Evolutionary conservation across 306 rosid species (phyloP).

Genomic region (Lathyrus sativus): DNA sequence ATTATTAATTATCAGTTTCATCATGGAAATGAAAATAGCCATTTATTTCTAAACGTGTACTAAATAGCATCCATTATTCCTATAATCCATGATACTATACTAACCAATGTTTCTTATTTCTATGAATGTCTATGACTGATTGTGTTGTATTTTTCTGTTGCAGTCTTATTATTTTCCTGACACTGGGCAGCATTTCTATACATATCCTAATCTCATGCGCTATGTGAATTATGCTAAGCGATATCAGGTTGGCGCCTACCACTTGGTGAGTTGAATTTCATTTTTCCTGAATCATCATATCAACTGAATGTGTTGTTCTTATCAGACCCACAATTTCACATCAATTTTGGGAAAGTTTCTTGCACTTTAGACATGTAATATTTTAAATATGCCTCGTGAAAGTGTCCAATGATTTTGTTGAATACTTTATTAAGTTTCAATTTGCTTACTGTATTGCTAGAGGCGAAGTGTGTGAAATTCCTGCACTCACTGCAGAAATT

Average conservation of each 20-base stretch:
- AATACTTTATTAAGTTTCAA: neutral
- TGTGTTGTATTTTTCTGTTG: constrained; percentile 20
- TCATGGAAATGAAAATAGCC: constrained; percentile 1
- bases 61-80: constrained; percentile 21
- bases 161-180: constrained; percentile 32
- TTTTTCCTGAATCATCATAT: constrained; percentile 18
- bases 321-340: constrained; percentile 4
- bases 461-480: constrained; percentile 3
- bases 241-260: neutral
- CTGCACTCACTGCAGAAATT: neutral
- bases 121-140: constrained; percentile 16
- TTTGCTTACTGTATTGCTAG: constrained; percentile 13
- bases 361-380: constrained; percentile 9
- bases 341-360: constrained; percentile 6
- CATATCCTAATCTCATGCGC: constrained; percentile 23
- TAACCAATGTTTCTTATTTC: neutral
- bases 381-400: constrained; percentile 8
- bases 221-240: constrained; percentile 28
- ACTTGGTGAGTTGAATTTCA: constrained; percentile 36
- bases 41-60: neutral
- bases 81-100: constrained; percentile 15
- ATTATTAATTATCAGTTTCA: neutral
- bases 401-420: constrained; percentile 19
- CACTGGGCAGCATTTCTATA: constrained; percentile 21
- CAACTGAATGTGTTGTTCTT: constrained; percentile 19